phyloP scores from a whole-genome alignment of 163 green algal genomes.

The Scenedesmus sp. region DNA sequence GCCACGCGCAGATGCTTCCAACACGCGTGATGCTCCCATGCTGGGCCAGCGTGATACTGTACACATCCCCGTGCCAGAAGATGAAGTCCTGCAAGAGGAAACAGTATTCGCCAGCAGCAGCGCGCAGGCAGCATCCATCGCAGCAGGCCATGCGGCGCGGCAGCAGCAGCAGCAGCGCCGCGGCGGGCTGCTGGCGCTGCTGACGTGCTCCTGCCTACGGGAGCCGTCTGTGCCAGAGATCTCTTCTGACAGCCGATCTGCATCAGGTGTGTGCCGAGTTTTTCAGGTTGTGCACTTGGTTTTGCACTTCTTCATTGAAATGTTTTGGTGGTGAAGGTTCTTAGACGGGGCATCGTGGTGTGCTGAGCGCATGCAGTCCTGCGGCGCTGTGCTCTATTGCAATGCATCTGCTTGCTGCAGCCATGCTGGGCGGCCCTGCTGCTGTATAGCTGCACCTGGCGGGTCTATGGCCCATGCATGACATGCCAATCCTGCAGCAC shows the following conservation, averaged over 20 bases:
- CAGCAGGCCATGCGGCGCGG: background rate
- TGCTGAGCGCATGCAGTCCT: no score
- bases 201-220: background rate
- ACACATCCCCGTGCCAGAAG: slow-evolving; percentile 27
- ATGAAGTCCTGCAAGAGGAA: slow-evolving; percentile 1
- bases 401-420: no score
- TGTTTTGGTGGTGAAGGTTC: no score
- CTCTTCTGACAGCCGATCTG: background rate
- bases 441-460: no score
- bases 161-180: background rate
- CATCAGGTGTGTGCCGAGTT: background rate
- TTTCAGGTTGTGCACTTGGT: background rate
- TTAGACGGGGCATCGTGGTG: no score
- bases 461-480: no score
- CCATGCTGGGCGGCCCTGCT: no score
- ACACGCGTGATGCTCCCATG: background rate
- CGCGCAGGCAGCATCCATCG: background rate
- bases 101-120: background rate
- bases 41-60: background rate
- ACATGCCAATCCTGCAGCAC: no score
- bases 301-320: background rate
- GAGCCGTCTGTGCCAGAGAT: background rate
- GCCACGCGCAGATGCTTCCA: background rate
- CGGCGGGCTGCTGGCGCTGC: slow-evolving; percentile 3
- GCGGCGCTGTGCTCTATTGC: no score